These are phyloP conservation scores for Ogataea siamensis DNA, from an alignment of 805 yeast genomes.

Conservation along the genomic window DNA sequence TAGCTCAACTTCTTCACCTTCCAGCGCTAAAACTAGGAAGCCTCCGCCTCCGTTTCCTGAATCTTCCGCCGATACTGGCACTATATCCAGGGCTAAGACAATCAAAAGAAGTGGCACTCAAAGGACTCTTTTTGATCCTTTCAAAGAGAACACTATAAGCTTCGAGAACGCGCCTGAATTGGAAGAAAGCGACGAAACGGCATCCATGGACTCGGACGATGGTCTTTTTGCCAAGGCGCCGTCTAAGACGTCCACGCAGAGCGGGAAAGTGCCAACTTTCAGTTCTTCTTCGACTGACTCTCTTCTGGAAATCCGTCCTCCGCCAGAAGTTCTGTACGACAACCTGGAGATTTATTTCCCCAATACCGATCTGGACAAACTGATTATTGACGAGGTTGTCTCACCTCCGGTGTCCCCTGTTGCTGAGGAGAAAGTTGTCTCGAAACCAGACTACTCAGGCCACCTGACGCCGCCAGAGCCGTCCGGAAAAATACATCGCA, in stretches of 20 bases:
- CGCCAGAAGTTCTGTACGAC: conserved; percentile 89
- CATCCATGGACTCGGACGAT: conserved; percentile 48
- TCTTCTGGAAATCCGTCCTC: conserved; percentile 76
- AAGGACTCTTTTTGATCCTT: conserved; percentile 42
- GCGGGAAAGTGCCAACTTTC: conserved; percentile 7
- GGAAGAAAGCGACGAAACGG: conserved; percentile 30
- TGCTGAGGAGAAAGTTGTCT: conserved; percentile 18
- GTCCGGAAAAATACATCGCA: conserved; percentile 49
- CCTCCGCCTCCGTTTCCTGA: conserved; percentile 27
- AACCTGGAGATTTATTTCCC: conserved; percentile 93
- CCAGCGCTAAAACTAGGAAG: conserved; percentile 20
- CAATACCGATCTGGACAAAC: conserved; percentile 84
- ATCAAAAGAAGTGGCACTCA: conserved; percentile 16
- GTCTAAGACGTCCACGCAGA: conserved; percentile 9
- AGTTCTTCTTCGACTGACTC: conserved; percentile 25
- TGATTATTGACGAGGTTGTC: conserved; percentile 73
- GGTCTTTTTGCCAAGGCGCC: conserved; percentile 60
- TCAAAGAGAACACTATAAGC: conserved; percentile 67
- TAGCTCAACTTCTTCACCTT: conserved; percentile 4
- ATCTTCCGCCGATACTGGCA: conserved; percentile 4
- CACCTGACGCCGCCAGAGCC: conserved; percentile 41
- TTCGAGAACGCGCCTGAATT: conserved; percentile 73
- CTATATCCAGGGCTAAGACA: conserved; percentile 16
- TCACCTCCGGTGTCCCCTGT: conserved; percentile 56
- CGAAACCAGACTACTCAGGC: conserved; percentile 29